A percentile compares a stretch with the other conserved stretches of the same genome.
Conservation (phyloP, 139 green algal genomes). For the Coelastrella sp. region DNA sequence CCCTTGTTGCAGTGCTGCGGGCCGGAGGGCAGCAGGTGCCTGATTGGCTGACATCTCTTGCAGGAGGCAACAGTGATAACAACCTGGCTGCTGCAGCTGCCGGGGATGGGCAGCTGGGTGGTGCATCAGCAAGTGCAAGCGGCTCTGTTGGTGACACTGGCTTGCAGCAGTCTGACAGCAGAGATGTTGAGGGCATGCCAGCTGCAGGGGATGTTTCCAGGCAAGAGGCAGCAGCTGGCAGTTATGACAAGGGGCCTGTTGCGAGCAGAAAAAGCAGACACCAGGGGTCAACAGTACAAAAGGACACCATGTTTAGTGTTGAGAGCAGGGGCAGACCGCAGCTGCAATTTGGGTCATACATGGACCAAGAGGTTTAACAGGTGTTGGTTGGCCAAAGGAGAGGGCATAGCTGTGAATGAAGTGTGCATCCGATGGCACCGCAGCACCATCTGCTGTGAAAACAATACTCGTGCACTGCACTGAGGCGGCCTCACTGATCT, state of each 20-base stretch:
- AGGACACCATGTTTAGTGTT: not conserved
- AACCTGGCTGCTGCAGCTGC: no score
- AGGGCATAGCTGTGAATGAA: not conserved
- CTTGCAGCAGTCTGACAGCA: no score
- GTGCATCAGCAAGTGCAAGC: not conserved
- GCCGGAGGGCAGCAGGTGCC: constrained; percentile 66
- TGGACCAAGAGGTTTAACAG: not conserved
- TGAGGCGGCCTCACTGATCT: no score
- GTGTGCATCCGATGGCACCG: not conserved
- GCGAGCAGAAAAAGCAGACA: not conserved
- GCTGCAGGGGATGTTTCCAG: no score
- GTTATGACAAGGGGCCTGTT: not conserved
- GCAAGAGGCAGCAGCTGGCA: no score
- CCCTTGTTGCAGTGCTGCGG: constrained; percentile 68
- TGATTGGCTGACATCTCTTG: constrained; percentile 46
- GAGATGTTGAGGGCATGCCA: no score
- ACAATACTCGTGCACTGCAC: no score
- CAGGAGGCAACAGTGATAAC: constrained; percentile 7
- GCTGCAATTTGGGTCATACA: not conserved
- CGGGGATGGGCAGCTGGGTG: not conserved
- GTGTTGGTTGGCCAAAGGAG: no score
- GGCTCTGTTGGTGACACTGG: no score
- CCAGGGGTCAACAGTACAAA: not conserved
- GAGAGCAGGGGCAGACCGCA: not conserved
- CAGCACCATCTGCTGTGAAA: no score